Evolutionary conservation across 257 asterid species (phyloP), one percentile per base, ranked within the genome.

Genomic region (Nicotiana undulata): DNA sequence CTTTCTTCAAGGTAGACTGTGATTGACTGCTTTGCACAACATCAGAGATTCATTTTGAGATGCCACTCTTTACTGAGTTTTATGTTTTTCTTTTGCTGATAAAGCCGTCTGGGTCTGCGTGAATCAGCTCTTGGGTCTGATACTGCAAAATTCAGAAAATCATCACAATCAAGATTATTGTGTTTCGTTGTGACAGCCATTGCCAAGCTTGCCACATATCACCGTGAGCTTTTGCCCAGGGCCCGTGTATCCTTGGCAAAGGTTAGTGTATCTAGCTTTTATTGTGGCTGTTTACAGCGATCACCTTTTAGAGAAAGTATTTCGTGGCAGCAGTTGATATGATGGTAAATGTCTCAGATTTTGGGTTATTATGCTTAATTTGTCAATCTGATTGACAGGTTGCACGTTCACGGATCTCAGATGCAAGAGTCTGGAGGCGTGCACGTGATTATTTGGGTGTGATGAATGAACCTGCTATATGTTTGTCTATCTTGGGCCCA

Each of bases 161-260:
- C 97, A 51, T 92, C 93, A 75, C 98, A 93, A 85, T 93, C 95
- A 6, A 94, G 98, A 91, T 93, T 94, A 70, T 85, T 94, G 18
- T 94, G 98, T 87, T 94, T 94, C 66, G 98, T 94, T 79, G 95
- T 93, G 85, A 93, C 97, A 28, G 97, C 98, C 81, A 92, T 94
- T 84, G 96, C 98, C 67, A 94, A 94, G 81, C 97, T 93, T 64
- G 96, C 98, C 77, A 92, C 97, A 9, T 92, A 81, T 86, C 97
- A 93, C 85, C 93, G 91, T 4, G 98, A 94, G 80, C 86, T 94
- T 79, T 81, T 89, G 29, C 98, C 98, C 74, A 91, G 98, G 80
- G 94, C 95, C 77, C 96, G 98, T 55, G 98, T 94, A 63, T 93
- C 97, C 67, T 87, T 94, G 81, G 97, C 94, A 5, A 94, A 93